Conservation (phyloP, 169 alveolate genomes). For the Cryptosporidium canis region DNA sequence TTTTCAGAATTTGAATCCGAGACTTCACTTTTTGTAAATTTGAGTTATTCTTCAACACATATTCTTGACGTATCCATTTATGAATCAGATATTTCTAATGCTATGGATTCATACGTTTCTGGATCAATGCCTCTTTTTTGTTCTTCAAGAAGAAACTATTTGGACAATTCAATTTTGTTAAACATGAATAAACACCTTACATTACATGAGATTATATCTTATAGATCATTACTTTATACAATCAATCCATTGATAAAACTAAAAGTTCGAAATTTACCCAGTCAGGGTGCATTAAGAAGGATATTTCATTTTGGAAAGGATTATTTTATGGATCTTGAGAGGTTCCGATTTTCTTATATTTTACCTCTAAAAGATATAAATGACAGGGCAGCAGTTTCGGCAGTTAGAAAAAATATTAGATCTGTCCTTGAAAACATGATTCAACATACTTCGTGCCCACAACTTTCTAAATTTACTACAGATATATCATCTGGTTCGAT, state of each 20-base stretch:
- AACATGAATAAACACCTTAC: conserved; percentile 2
- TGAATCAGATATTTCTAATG: conserved; percentile 26
- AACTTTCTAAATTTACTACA: neutral
- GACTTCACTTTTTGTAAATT: neutral
- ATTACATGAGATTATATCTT: neutral
- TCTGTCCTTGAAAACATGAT: neutral
- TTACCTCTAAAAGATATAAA: neutral
- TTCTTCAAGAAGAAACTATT: conserved; percentile 44
- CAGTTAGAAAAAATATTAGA: neutral
- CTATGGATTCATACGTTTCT: neutral
- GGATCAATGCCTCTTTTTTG: conserved; percentile 35
- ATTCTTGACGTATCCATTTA: conserved; percentile 12
- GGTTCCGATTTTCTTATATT: neutral
- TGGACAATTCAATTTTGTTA: conserved; percentile 9
- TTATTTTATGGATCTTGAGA: neutral
- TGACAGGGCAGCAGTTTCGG: neutral
- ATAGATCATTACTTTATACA: neutral
- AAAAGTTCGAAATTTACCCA: conserved; percentile 45
- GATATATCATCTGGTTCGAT: neutral
- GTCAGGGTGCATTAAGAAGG: conserved; percentile 46
- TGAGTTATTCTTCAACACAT: neutral
- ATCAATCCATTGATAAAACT: neutral
- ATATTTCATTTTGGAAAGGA: neutral
- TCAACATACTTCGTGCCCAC: neutral
- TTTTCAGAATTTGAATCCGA: neutral